Conservation (phyloP, 2,329 filamentous ascomycete genomes). For the Ascochyta lentis region DNA sequence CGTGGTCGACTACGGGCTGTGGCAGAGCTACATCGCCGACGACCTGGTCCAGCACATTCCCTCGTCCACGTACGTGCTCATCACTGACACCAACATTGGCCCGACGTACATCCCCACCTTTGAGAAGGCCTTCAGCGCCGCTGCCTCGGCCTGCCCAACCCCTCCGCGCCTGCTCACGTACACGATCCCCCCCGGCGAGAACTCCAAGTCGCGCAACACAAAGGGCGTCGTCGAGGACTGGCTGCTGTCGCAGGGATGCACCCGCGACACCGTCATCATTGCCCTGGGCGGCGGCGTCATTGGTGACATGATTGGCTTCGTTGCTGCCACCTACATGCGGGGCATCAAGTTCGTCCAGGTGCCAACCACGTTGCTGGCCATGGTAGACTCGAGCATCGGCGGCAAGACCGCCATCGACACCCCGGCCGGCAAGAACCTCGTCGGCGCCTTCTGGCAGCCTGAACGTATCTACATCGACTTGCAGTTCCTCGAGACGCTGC, state of each 20-base stretch:
- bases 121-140: constrained; percentile 66
- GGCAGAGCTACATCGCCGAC: constrained; percentile 78
- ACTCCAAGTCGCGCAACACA: constrained; percentile 89
- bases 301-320: constrained; percentile 96
- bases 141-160: constrained; percentile 42
- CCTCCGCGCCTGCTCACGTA: constrained; percentile 79
- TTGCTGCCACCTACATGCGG: constrained; percentile 98
- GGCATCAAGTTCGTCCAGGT: constrained; percentile 96
- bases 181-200: constrained; percentile 90
- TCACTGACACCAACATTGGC: constrained; percentile 93
- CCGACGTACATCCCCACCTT: constrained; percentile 83
- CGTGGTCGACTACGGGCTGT: constrained; percentile 88
- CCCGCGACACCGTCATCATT: constrained; percentile 91
- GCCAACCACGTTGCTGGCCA: constrained; percentile 89
- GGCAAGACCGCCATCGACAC: constrained; percentile 99
- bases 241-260: constrained; percentile 92
- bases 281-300: constrained; percentile 96
- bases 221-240: constrained; percentile 98
- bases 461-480: constrained; percentile 93
- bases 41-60: constrained; percentile 79
- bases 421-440: constrained; percentile 91
- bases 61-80: constrained; percentile 92
- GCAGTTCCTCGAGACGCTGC: constrained; percentile 87
- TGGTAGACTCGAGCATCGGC: constrained; percentile 98
- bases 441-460: constrained; percentile 97